Conservation (phyloP, 2,329 filamentous ascomycete species). For the Trichoderma gracile region DNA sequence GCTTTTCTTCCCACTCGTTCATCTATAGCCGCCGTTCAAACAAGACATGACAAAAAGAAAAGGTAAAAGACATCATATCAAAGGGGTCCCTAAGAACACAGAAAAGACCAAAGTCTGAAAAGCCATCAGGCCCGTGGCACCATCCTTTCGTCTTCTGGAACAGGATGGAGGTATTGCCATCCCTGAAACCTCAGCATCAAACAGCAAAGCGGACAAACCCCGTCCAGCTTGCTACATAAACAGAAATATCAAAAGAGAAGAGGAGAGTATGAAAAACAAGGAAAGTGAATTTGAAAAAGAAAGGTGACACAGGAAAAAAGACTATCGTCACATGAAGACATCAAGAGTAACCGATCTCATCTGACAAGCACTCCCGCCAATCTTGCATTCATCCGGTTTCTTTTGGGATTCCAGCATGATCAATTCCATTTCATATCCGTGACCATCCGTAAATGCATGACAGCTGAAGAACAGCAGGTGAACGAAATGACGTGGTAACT, state of each 20-base stretch:
- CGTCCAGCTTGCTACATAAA: conserved; percentile 10
- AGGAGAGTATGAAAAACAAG: background rate
- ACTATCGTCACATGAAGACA: conserved; percentile 4
- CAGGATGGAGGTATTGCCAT: background rate
- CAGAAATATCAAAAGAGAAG: background rate
- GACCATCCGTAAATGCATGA: conserved; percentile 28
- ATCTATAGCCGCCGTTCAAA: conserved; percentile 4
- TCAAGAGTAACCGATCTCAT: conserved; percentile 17
- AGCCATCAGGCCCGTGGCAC: background rate
- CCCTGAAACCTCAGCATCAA: conserved; percentile 4
- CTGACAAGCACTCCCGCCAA: conserved; percentile 12
- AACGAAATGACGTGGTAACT: background rate
- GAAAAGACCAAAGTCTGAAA: conserved; percentile 7
- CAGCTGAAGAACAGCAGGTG: conserved; percentile 21
- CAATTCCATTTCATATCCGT: conserved; percentile 26
- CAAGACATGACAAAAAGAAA: background rate
- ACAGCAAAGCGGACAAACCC: conserved; percentile 14
- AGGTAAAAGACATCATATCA: conserved; percentile 6
- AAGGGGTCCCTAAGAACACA: background rate
- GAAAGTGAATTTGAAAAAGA: background rate
- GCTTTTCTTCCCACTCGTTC: background rate
- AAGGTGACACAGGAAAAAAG: background rate
- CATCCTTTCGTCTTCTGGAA: background rate
- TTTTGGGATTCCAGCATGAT: conserved; percentile 13
- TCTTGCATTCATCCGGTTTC: conserved; percentile 13